Evolutionary conservation across 371 early-diverging fungal genomes (phyloP).

Genomic region (Synchytrium microbalum): DNA sequence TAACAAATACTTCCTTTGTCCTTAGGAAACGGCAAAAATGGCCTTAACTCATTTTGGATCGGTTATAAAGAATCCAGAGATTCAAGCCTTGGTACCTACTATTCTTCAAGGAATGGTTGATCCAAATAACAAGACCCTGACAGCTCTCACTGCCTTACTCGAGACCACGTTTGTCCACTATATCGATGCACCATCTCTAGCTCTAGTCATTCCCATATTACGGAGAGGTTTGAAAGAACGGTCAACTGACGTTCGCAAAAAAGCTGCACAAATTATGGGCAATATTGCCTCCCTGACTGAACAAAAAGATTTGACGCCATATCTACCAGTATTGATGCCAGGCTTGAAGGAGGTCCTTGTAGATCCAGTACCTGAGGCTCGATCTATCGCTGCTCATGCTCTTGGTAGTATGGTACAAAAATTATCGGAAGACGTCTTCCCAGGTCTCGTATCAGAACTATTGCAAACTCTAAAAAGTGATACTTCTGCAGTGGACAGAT

Average conservation of each 20-base stretch:
- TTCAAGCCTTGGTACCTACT: conserved; percentile 79
- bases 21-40: conserved; percentile 66
- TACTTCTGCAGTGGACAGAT: conserved; percentile 85
- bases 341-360: conserved; percentile 79
- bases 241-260: conserved; percentile 81
- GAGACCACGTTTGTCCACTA: conserved; percentile 95
- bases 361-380: conserved; percentile 94
- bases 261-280: conserved; percentile 94
- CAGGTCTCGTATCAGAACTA: conserved; percentile 78
- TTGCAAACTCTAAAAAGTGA: conserved; percentile 75
- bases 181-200: conserved; percentile 93
- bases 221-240: conserved; percentile 88
- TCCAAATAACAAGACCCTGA: conserved; percentile 74
- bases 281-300: conserved; percentile 92
- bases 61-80: conserved; percentile 96
- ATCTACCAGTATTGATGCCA: conserved; percentile 74
- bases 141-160: conserved; percentile 74
- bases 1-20: neutral
- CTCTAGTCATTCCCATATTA: conserved; percentile 89
- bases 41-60: conserved; percentile 84
- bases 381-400: conserved; percentile 88
- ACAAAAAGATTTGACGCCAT: conserved; percentile 80
- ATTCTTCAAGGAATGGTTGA: conserved; percentile 83
- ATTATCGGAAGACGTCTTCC: conserved; percentile 90
- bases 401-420: conserved; percentile 85